Evolutionary conservation across 306 rosid genomes (phyloP), one percentile per base, ranked within the genome.

Genomic region (Clitoria ternatea): DNA sequence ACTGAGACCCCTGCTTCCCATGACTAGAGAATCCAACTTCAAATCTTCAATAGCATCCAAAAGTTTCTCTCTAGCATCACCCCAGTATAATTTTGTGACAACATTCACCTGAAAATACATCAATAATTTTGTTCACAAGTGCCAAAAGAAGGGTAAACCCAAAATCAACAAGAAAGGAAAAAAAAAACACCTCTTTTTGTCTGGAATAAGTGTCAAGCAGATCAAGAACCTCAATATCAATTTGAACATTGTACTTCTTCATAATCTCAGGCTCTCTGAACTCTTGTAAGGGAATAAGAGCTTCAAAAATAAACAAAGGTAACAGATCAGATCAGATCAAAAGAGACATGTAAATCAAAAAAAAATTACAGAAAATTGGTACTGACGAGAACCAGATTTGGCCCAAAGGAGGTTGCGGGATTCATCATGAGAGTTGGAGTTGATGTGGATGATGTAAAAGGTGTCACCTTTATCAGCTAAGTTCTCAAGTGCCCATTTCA

Each of bases 1-100:
- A 54, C 96, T 75, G 3, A 91, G 92, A 3, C 99, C 99, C 78
- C 99, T 95, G 91, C 92, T 95, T 79, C 99, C 99, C 95, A 95
- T 77, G 4, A 95, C 92, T 43, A 95, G 60, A 57, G 91, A 83
- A 62, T 95, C 96, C 77, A 95, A 77, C 73, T 91, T 89, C 85
- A 95, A 86, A 44, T 87, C 96, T 82, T 89, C 96, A 74, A 86
- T 47, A 2, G 97, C 88, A 30, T 91, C 83, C 53, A 95, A 47
- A 14, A 95, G 85, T 73, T 89, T 89, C 88, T 95, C 99, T 80
- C 99, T 89, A 2, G 99, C 90, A 84, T 95, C 99, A 1, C 99
- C 99, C 97, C 97, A 95, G 69, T 89, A 89, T 24, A 95, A 43
- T 78, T 94, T 94, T 23, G 95, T 11, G 44, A 94, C 84, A 70